phyloP scores from a whole-genome alignment of 139 green algal genomes.

The Cymbomonas tetramitiformis region DNA sequence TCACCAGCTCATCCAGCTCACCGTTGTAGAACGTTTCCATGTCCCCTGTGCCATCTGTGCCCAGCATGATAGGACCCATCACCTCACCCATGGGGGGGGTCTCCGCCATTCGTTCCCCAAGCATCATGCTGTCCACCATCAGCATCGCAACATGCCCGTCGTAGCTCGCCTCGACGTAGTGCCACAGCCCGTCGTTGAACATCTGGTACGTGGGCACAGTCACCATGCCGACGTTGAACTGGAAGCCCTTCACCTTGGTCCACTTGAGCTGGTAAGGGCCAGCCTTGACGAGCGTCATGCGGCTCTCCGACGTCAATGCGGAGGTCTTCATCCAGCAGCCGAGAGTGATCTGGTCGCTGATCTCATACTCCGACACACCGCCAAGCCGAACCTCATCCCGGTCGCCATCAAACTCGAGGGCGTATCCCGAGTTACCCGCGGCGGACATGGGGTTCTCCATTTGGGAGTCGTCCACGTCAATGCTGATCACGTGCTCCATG shows the following conservation, averaged over 20 bases:
- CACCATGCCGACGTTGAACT: background rate
- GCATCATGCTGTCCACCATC: background rate
- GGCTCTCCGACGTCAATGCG: background rate
- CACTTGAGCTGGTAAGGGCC: background rate
- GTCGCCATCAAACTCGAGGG: constrained; percentile 14
- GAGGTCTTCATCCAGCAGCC: constrained; percentile 6
- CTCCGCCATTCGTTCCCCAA: no score
- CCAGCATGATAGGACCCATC: background rate
- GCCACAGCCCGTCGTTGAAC: constrained; percentile 12
- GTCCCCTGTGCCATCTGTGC: background rate
- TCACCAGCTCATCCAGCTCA: no score
- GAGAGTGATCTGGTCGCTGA: no score
- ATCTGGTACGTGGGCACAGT: background rate
- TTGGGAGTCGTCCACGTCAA: background rate
- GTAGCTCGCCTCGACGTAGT: background rate
- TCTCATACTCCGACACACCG: background rate
- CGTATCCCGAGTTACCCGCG: constrained; percentile 12
- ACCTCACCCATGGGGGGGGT: no score
- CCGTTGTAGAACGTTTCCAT: no score
- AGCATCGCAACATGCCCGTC: background rate
- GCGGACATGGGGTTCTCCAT: background rate
- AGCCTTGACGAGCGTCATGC: constrained; percentile 1
- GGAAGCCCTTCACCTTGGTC: background rate
- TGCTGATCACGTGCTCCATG: constrained; percentile 3
- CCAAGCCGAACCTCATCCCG: background rate